Evolutionary conservation across 257 asterid genomes (phyloP), one percentile per base, ranked within the genome.

Genomic region (Asclepias syriaca): DNA sequence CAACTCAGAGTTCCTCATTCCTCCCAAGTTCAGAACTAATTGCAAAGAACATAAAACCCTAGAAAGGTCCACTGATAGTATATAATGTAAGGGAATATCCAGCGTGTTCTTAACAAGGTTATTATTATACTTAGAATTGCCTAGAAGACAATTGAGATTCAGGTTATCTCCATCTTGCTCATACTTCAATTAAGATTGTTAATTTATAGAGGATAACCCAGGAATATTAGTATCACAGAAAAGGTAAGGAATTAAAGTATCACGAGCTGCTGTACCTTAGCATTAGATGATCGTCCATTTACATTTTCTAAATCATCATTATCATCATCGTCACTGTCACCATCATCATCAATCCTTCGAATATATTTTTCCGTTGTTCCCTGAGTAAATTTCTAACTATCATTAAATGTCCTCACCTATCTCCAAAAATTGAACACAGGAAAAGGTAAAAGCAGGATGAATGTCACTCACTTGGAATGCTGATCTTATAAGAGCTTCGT

Each of bases 401-500:
- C 65, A 72, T 55, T 40, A 46, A 69, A 81, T 53, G 11, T 51
- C 3, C 40, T 43, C 48, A 34, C 22, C 22, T 24, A 69, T 43
- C 22, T 57, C 16, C 34, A 22, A 10, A 57, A 9, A 57, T 22
- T 24, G 34, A n/a, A 57, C 2, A 5, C 24, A 22, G 3, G 5
- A 15, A 57, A 2, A 37, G 50, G 21, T 45, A 19, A 54, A 40
- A 68, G 21, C 16, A 43, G 37, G 22, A 27, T 34, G 16, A 71
- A 65, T 24, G 57, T 8, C 14, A 58, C 83, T 71, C 60, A 84
- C 95, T 78, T 73, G 72, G 81, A 88, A 92, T 59, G 88, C 55
- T n/a, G 86, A 74, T 82, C 81, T 84, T 77, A 88, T 87, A 12
- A 81, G 87, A 69, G 94, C 94, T 84, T 92, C 98, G 48, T 92